phyloP scores from a whole-genome alignment of 73 alveolate genomes.

The Symbiodinium natans region DNA sequence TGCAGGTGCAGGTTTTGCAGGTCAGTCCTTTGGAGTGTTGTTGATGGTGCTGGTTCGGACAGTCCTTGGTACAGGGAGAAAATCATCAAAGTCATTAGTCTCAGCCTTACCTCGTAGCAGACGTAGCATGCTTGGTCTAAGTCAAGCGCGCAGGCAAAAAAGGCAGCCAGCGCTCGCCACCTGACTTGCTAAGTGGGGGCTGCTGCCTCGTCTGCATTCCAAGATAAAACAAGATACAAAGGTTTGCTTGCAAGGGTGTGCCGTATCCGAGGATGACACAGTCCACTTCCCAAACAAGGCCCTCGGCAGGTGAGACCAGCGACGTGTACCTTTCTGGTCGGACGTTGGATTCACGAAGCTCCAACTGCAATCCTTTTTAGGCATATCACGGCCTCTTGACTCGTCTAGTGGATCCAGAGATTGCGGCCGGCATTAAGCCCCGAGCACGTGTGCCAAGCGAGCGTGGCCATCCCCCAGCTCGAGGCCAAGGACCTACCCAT shows the following conservation, averaged over 20 bases:
- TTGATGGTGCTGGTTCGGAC: background rate
- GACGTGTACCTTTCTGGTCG: slow-evolving; percentile 71
- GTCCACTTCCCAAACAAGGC: slow-evolving; percentile 82
- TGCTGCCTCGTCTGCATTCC: too few species aligned
- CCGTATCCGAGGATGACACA: slow-evolving; percentile 13
- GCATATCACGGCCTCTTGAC: too few species aligned
- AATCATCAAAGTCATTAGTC: background rate
- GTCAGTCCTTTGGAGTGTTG: too few species aligned
- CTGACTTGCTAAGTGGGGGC: too few species aligned
- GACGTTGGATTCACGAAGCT: too few species aligned
- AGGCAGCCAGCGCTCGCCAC: slow-evolving; percentile 79
- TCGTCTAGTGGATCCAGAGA: too few species aligned
- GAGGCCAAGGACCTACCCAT: slow-evolving; percentile 46
- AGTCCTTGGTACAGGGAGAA: slow-evolving; percentile 3
- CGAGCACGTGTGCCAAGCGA: slow-evolving; percentile 75
- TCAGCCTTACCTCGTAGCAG: background rate
- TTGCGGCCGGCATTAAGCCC: too few species aligned
- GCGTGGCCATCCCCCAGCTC: slow-evolving; percentile 78
- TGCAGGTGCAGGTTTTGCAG: too few species aligned
- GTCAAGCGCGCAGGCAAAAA: slow-evolving; percentile 55
- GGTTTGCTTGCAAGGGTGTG: too few species aligned
- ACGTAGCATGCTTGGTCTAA: background rate
- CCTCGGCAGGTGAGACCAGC: slow-evolving; percentile 50
- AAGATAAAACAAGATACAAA: too few species aligned
- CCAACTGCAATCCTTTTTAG: too few species aligned